Base-by-base conservation (phyloP, 148 eudicot species). In the Nepenthes gracilis region DNA sequence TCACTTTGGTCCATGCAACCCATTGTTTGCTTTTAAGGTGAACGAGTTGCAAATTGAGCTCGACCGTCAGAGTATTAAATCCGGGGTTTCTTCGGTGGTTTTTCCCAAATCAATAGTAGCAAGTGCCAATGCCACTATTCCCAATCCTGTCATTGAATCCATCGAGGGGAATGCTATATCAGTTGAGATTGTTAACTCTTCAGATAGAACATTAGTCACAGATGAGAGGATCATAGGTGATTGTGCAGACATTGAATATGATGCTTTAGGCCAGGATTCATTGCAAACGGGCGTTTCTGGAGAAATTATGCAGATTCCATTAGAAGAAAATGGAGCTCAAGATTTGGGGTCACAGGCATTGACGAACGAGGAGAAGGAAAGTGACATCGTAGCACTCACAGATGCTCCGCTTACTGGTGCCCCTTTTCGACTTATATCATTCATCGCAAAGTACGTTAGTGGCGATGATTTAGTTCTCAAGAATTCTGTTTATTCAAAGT, bases 331-430 rank as follows among this genome's bases (percentile, higher is more conserved):
- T 57, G 86, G 85, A 68, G 48, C 13, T 47, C 62, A 33, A 55
- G 80, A 72, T 72, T 53, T 75, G 14, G 72, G 55, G 55, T 64
- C 64, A 14, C 74, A 70, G 14, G 35, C 33, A 6, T 56, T 36
- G 45, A 67, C 51, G 34, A 52, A 2, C 49, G 60, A 66, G 37
- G 75, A 63, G 6, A 66, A 62, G n/a, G 75, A 32, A 60, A 60
- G 32, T 54, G 23, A 23, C 23, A 72, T 59, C 15, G 84, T 91
- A 15, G 72, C 88, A 2, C 73, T 92, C 36, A 65, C 81, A 43
- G 96, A 92, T 75, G 85, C 98, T 62, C 96, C 98, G 2, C 62
- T 92, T 38, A 79, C 85, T 55, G 98, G 98, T 67, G 98, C 98
- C 62, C 98, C 98, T 43, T 92, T 81, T 63, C 84, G 98, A 74